Evolutionary conservation across 2,329 filamentous ascomycete genomes (phyloP), one percentile per base, ranked within the genome.

Genomic region (Alternaria gansuensis): DNA sequence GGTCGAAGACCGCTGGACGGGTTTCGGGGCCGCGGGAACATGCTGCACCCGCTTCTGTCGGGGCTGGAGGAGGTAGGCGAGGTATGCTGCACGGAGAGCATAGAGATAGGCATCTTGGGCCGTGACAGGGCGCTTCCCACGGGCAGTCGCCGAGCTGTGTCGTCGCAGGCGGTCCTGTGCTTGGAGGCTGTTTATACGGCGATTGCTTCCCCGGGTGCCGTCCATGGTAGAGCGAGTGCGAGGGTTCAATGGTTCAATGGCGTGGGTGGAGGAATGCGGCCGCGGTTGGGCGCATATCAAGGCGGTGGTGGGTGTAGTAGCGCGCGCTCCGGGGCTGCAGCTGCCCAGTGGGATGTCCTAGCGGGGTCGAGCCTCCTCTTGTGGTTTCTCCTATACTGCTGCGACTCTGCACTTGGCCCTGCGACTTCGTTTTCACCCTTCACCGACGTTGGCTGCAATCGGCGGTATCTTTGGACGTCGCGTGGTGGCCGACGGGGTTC

Each of bases 61-160:
- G 63, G 95, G 94, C 76, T 97, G 93, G 51, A 99, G 85, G 43
- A 98, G 88, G 78, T 99, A 96, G 78, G 94, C 86, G 58, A 99
- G 90, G 79, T 92, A 97, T 68, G 94, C 94, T 67, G 91, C 89
- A 63, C 95, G 90, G 54, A 99, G 87, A 70, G 93, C 93, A 80
- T 92, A 97, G 64, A 88, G 90, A 80, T 96, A 97, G 74, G 92
- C 93, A 79, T 97, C 92, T 70, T 96, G 90, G 76, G 83, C 74
- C 62, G 75, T 72, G 55, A 82, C 75, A 55, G 72, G 66, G 54
- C 72, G 76, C 61, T 77, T 78, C 59, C 70, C 71, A 54, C 75
- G 73, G 8, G 62, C 57, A 51, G 75, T 75, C 45, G 75, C 78
- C 56, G 73, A 74, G 65, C 66, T 60, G 50, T 75, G 68, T 43